These are phyloP conservation scores for Metroxylon sagu DNA, from an alignment of 176 grass and related monocot species.

Conservation along the genomic window DNA sequence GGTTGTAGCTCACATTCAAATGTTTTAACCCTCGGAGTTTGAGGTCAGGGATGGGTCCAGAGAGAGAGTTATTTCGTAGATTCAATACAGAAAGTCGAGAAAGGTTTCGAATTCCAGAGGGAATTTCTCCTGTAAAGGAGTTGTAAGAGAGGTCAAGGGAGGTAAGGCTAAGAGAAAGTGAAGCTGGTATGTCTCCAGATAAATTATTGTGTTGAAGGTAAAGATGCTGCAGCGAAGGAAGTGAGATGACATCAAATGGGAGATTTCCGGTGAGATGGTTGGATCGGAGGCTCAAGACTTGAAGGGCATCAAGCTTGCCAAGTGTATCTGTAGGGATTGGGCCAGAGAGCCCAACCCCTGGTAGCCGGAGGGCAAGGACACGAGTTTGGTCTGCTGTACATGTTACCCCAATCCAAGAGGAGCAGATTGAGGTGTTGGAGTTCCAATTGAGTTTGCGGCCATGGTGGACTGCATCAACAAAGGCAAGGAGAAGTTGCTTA, in stretches of 20 bases:
- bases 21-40: constrained; percentile 52
- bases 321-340: constrained; percentile 67
- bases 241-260: constrained; percentile 54
- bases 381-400: constrained; percentile 42
- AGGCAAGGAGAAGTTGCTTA: constrained; percentile 77
- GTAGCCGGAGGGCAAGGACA: constrained; percentile 60
- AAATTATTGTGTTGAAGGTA: constrained; percentile 88
- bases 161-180: constrained; percentile 43
- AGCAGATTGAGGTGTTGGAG: constrained; percentile 56
- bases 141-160: constrained; percentile 83
- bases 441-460: constrained; percentile 66
- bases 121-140: constrained; percentile 71
- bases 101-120: constrained; percentile 48
- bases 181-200: constrained; percentile 65
- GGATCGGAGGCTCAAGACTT: constrained; percentile 79
- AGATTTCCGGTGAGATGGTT: constrained; percentile 65
- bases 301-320: constrained; percentile 60
- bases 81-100: constrained; percentile 53
- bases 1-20: constrained; percentile 74
- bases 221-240: constrained; percentile 68
- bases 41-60: constrained; percentile 73
- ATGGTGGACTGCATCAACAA: constrained; percentile 48
- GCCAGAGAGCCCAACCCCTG: constrained; percentile 71
- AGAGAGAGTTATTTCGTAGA: constrained; percentile 61
- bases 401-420: constrained; percentile 76